phyloP scores from a whole-genome alignment of 768 basidiomycete genomes.

The Xerocomellus amylosporus region DNA sequence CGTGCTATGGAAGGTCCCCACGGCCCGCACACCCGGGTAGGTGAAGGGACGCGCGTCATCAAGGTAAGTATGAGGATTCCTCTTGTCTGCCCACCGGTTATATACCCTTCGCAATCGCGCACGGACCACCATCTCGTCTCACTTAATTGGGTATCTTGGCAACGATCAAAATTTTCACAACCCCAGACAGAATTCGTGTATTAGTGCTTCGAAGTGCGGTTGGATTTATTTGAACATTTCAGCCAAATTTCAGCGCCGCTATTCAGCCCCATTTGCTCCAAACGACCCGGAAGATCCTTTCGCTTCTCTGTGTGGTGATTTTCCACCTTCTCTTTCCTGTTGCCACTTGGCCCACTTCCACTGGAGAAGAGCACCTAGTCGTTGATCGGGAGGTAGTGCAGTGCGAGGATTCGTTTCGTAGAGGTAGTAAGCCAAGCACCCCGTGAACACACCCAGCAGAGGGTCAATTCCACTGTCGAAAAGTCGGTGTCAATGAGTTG shows the following conservation, averaged over 20 bases:
- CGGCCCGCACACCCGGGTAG: constrained; percentile 52
- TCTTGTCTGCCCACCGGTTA: not conserved
- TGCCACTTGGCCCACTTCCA: constrained; percentile 65
- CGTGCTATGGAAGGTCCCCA: constrained; percentile 53
- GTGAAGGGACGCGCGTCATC: constrained; percentile 56
- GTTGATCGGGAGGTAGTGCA: constrained; percentile 53
- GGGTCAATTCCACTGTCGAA: constrained; percentile 61
- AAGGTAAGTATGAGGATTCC: constrained; percentile 53
- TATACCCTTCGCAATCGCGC: constrained; percentile 14
- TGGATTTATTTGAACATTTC: too few species aligned
- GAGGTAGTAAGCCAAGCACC: constrained; percentile 73
- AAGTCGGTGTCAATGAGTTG: constrained; percentile 12
- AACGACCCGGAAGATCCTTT: not conserved
- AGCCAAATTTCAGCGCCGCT: not conserved
- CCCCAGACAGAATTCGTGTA: too few species aligned
- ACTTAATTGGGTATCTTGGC: not conserved
- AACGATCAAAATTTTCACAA: too few species aligned
- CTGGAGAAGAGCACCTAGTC: constrained; percentile 48
- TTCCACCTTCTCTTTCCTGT: constrained; percentile 7
- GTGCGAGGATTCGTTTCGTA: constrained; percentile 80
- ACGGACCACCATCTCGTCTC: constrained; percentile 23
- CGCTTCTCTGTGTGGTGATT: not conserved
- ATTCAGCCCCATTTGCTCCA: not conserved
- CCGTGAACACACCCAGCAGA: constrained; percentile 73
- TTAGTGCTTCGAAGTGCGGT: too few species aligned